Evolutionary conservation across 495 filamentous ascomycete genomes (phyloP).

Genomic region (Eremomyces bilateralis): DNA sequence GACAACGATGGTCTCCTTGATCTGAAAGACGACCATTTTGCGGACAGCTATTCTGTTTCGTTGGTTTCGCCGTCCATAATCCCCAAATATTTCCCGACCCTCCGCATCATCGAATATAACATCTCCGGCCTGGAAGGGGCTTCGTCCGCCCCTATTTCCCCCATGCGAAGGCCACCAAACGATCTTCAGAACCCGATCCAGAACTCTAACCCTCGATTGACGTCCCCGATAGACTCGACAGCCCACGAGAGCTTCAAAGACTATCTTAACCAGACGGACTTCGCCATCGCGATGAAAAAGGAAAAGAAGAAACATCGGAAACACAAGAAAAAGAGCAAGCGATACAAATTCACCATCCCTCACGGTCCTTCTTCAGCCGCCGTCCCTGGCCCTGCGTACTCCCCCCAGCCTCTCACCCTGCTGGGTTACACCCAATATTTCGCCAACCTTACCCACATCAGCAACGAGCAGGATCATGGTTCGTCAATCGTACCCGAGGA

Average conservation of each 20-base stretch:
- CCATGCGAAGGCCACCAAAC: not conserved
- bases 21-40: constrained; percentile 63
- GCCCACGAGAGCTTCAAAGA: constrained; percentile 4
- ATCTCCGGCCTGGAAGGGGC: constrained; percentile 57
- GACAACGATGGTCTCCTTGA: constrained; percentile 51
- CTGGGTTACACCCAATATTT: constrained; percentile 74
- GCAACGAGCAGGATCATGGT: constrained; percentile 31
- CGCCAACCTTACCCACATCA: constrained; percentile 76
- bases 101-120: constrained; percentile 85
- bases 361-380: constrained; percentile 45
- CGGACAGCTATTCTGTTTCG: constrained; percentile 63
- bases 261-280: constrained; percentile 2
- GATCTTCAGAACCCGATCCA: not conserved
- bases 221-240: not conserved
- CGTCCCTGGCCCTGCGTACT: constrained; percentile 81
- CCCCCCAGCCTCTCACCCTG: constrained; percentile 55
- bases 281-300: constrained; percentile 3
- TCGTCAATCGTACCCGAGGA: not conserved
- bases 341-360: constrained; percentile 40
- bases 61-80: constrained; percentile 70
- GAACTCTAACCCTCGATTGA: not conserved
- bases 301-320: constrained; percentile 5
- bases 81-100: constrained; percentile 76
- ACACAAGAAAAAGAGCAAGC: constrained; percentile 29
- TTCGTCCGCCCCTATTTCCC: too few relatives aligned